These are phyloP conservation scores for Amaranthus tricolor DNA, from an alignment of 179 eudicot species.

Conservation along the genomic window DNA sequence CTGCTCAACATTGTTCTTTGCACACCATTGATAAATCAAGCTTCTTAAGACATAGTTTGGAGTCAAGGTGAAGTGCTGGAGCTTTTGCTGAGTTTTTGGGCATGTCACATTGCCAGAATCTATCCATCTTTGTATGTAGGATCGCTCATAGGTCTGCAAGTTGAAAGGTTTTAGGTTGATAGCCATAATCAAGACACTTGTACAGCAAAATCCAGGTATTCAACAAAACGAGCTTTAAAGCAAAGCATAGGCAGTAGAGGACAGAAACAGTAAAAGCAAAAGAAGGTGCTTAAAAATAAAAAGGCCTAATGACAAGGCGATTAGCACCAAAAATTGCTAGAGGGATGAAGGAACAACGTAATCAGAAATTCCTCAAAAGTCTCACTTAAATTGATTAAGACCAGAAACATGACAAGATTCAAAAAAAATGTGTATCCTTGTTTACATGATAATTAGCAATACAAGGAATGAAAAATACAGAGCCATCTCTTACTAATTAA, in stretches of 20 bases:
- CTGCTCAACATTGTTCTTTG: constrained; percentile 42
- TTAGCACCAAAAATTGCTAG: background rate
- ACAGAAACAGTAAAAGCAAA: background rate
- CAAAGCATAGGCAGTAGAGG: background rate
- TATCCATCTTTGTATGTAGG: constrained; percentile 52
- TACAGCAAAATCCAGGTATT: background rate
- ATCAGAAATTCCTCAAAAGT: background rate
- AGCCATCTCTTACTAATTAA: background rate
- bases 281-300: background rate
- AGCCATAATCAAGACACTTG: background rate
- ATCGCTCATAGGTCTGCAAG: constrained; percentile 45
- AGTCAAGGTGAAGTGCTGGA: constrained; percentile 40
- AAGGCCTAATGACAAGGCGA: constrained; percentile 18
- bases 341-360: background rate
- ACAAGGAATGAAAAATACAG: background rate
- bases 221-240: background rate
- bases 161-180: too few relatives aligned
- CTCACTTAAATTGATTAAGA: background rate
- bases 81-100: constrained; percentile 49
- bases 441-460: too few relatives aligned
- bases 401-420: background rate
- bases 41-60: constrained; percentile 46
- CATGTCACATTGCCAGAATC: constrained; percentile 46
- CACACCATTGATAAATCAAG: constrained; percentile 45
- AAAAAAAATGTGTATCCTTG: background rate